phyloP scores from a whole-genome alignment of 2,329 filamentous ascomycete genomes.

The Scortechinia acanthostroma region DNA sequence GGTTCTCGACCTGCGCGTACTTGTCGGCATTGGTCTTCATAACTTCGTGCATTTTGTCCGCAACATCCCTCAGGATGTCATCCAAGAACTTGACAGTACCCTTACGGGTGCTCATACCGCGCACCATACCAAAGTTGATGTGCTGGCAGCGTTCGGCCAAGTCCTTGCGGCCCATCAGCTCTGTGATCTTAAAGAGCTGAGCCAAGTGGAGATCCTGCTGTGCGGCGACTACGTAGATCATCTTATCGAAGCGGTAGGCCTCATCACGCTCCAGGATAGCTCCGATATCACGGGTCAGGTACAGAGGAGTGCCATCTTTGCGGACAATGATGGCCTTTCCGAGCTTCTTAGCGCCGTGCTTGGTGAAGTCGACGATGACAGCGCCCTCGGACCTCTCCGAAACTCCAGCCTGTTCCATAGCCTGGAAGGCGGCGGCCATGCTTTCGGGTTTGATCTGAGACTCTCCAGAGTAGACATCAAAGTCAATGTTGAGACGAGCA shows the following conservation, averaged over 20 bases:
- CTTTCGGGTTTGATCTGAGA: conserved; percentile 58
- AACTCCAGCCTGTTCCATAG: conserved; percentile 50
- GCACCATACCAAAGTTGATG: conserved; percentile 38
- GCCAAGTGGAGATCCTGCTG: conserved; percentile 56
- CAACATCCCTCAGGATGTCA: conserved; percentile 46
- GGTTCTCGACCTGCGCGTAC: conserved; percentile 58
- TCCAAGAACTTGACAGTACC: conserved; percentile 45
- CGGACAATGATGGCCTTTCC: conserved; percentile 62
- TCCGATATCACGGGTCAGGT: conserved; percentile 65
- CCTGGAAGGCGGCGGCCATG: conserved; percentile 49
- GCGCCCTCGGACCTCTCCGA: conserved; percentile 61
- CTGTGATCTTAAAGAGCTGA: conserved; percentile 3
- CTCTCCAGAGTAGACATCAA: conserved; percentile 63
- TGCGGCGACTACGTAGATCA: conserved; percentile 60
- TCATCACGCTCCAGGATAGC: conserved; percentile 56
- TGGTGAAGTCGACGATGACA: conserved; percentile 62
- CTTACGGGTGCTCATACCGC: conserved; percentile 30
- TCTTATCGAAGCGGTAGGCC: conserved; percentile 56
- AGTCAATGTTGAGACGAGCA: conserved; percentile 49
- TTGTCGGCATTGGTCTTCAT: conserved; percentile 60
- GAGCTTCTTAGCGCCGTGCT: conserved; percentile 61
- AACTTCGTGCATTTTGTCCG: conserved; percentile 66
- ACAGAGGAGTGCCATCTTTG: conserved; percentile 61
- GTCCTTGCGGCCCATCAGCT: conserved; percentile 4
- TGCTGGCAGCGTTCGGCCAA: conserved; percentile 25